Base-by-base conservation (phyloP, 257 asterid genomes). In the Orobanche coerulescens region DNA sequence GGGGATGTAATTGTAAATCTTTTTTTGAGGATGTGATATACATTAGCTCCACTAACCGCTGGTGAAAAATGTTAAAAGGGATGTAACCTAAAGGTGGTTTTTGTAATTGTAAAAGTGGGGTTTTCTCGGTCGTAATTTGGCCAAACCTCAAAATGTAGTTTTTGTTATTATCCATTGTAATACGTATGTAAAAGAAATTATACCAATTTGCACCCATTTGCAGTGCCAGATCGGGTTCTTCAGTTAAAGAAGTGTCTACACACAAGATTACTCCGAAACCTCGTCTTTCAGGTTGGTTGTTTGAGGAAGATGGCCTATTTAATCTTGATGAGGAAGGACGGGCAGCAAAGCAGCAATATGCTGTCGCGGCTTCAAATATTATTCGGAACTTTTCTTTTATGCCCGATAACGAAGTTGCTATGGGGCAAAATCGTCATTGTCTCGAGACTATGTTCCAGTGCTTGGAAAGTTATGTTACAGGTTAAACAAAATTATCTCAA, bases 341-440 rank as follows among this genome's bases (percentile, higher is more conserved):
- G 15, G 73, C 78, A 57, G 94, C 82, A 70, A 85, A 85, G 79
- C 86, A 78, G 68, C 78, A 74, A 36, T 78, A 76, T 71, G 88
- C 90, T 62, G 83, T 82, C 39, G 88, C 83, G 54, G 94, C 88
- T 58, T 85, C 94, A 34, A 85, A 85, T 64, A 75, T 82, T 69
- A 66, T 85, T 44, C 81, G 94, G 31, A 85, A 85, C 81, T 85
- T 85, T 43, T 82, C 94, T 28, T 85, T 85, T 69, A 82, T 85
- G 94, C 78, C 94, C 16, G 90, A 85, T 33, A 85, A 85, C 68
- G 94, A 82, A 74, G 73, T 78, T 33, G 77, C 82, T 5, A 82
- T 85, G 94, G 86, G 84, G 58, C 88, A 78, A 75, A 76, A 77
- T 71, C 83, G 90, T 30, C 90, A 82, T 69, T 82, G 90, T 64